Evolutionary conservation across 352 stramenopile genomes (phyloP), one percentile per base, ranked within the genome.

Genomic region (Globisporangium recalcitrans): DNA sequence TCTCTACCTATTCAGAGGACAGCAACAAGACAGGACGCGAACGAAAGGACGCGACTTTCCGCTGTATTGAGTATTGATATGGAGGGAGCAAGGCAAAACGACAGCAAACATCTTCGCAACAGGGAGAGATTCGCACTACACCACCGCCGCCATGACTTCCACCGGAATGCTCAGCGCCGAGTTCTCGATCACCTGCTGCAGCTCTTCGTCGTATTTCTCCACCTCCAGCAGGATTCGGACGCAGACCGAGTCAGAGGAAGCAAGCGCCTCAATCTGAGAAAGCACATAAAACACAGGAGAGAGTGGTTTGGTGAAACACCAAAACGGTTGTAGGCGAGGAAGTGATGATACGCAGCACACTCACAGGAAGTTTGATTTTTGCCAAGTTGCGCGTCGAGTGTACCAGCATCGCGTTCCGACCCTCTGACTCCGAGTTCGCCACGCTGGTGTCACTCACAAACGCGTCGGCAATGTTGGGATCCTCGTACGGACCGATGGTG

Each of bases 401-500:
- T 29, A 89, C 54, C 21, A 91, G 54, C 67, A 89, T 87, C 21
- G 61, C 52, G 44, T 91, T 92, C 53, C 56, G 69, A 7, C 68
- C 40, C 29, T 62, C 52, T 4, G 56, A 68, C 19, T 63, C 55
- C 14, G 49, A 58, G 51, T 57, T 49, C 4, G 70, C 63, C 2
- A 47, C 57, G 4, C 56, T 32, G n/a, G 67, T 63, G 42, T 79
- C 75, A 2, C 73, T 72, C 10, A 72, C 68, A 56, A 87, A 90
- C 27, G 78, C 78, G 56, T 95, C 83, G 11, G 72, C 83, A 31
- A 95, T 78, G 34, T 82, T 93, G 31, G 85, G 85, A 24, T 95
- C 85, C 84, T 95, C 85, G 53, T 92, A 95, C 34, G 83, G 70
- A 10, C 85, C 85, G 32, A 95, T 42, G 9, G 80, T 67, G 40